Evolutionary conservation across 192 early-diverging fungal species (phyloP).

Genomic region (Entomortierella lignicola): DNA sequence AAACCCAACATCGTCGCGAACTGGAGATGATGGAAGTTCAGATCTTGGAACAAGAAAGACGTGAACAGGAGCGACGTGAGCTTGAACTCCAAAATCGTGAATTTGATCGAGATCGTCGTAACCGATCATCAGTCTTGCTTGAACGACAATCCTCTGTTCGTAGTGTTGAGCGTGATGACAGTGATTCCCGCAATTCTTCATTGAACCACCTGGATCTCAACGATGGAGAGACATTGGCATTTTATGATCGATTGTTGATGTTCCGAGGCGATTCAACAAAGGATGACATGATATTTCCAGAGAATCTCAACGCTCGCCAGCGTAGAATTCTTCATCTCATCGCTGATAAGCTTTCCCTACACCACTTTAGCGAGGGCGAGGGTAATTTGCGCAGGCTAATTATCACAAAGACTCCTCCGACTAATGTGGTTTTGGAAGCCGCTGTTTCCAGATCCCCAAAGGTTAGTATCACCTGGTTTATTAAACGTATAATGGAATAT

Average conservation of each 20-base stretch:
- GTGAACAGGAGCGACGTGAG: slow-evolving; percentile 49
- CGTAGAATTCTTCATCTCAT: slow-evolving; percentile 74
- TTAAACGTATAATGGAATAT: neutral
- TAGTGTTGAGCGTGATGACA: slow-evolving; percentile 26
- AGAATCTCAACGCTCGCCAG: slow-evolving; percentile 67
- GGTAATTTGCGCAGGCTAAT: slow-evolving; percentile 58
- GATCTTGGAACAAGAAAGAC: slow-evolving; percentile 30
- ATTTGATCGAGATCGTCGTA: slow-evolving; percentile 35
- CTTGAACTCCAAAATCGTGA: slow-evolving; percentile 37
- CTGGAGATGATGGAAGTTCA: slow-evolving; percentile 48
- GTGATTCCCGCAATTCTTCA: slow-evolving; percentile 21
- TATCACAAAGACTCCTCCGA: slow-evolving; percentile 56
- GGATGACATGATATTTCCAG: slow-evolving; percentile 77
- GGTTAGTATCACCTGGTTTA: neutral
- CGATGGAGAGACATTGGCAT: slow-evolving; percentile 73
- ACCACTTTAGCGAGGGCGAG: slow-evolving; percentile 65
- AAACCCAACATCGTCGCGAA: slow-evolving; percentile 59
- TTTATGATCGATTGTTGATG: slow-evolving; percentile 77
- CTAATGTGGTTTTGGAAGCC: slow-evolving; percentile 17
- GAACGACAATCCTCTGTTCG: slow-evolving; percentile 45
- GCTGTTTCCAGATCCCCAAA: slow-evolving; percentile 32
- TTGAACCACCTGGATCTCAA: slow-evolving; percentile 71
- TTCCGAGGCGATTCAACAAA: slow-evolving; percentile 76
- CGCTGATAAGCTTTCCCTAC: slow-evolving; percentile 77
- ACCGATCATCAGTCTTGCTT: slow-evolving; percentile 40